phyloP scores from a whole-genome alignment of 768 basidiomycete genomes.

The Lentinula guzmanii region DNA sequence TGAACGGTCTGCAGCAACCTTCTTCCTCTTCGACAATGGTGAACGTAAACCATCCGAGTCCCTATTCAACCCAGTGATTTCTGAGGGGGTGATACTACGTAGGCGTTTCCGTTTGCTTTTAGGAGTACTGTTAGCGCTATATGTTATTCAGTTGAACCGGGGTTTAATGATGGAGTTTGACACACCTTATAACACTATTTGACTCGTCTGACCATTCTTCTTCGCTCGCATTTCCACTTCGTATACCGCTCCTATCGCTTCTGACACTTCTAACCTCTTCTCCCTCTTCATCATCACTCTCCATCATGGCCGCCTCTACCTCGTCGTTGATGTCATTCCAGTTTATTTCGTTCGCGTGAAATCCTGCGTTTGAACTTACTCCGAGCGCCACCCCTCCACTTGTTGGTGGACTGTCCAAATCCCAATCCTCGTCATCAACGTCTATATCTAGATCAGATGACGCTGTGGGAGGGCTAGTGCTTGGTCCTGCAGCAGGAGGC shows the following conservation, averaged over 20 bases:
- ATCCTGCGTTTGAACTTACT: constrained; percentile 10
- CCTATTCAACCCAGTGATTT: constrained; percentile 31
- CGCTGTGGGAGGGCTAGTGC: constrained; percentile 37
- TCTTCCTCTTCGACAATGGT: constrained; percentile 78
- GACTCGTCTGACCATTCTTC: constrained; percentile 51
- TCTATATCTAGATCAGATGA: constrained; percentile 66
- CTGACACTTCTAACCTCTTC: constrained; percentile 26
- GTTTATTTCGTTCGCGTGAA: constrained; percentile 61
- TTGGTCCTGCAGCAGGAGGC: constrained; percentile 33
- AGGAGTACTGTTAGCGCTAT: constrained; percentile 33
- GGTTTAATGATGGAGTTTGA: constrained; percentile 8
- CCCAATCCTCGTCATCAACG: constrained; percentile 58
- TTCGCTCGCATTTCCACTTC: constrained; percentile 39
- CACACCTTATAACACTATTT: constrained; percentile 39
- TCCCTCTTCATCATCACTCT: constrained; percentile 63
- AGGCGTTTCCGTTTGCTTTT: constrained; percentile 62
- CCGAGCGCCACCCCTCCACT: background rate
- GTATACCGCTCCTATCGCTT: constrained; percentile 35
- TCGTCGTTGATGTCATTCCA: constrained; percentile 85
- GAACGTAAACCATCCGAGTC: constrained; percentile 49
- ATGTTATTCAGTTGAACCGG: constrained; percentile 18
- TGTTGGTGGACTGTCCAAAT: constrained; percentile 17
- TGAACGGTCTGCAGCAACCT: constrained; percentile 57
- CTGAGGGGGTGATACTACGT: constrained; percentile 68
- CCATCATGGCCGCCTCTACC: constrained; percentile 81